These are phyloP conservation scores for Mycena belliarum DNA, from an alignment of 768 basidiomycete species.

Conservation along the genomic window DNA sequence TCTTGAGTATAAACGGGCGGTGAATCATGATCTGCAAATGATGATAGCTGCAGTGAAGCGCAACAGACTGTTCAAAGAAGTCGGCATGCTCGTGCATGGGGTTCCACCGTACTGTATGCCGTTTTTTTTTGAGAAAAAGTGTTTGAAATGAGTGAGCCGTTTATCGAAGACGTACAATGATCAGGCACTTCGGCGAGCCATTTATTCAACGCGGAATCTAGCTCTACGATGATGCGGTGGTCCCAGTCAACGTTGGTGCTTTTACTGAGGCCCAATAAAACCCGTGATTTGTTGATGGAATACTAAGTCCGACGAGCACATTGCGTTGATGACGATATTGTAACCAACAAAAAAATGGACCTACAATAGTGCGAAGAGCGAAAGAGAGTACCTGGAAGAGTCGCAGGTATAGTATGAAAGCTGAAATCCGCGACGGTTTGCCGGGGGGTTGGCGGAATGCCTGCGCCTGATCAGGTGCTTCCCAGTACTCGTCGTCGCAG, in stretches of 20 bases:
- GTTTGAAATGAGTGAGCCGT: constrained; percentile 27
- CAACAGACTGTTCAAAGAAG: constrained; percentile 59
- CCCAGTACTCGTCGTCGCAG: constrained; percentile 77
- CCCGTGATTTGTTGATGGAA: constrained; percentile 64
- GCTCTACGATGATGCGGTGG: constrained; percentile 64
- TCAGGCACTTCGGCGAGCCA: constrained; percentile 75
- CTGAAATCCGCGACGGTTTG: constrained; percentile 55
- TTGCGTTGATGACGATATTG: not conserved
- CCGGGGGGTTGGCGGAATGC: constrained; percentile 66
- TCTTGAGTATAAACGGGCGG: constrained; percentile 74
- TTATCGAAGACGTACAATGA: constrained; percentile 35
- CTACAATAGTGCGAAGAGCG: constrained; percentile 58
- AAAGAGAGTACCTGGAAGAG: constrained; percentile 64
- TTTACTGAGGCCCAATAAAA: constrained; percentile 50
- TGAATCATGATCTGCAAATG: constrained; percentile 72
- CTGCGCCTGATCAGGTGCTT: constrained; percentile 50
- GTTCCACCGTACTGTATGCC: constrained; percentile 49
- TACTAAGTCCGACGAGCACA: constrained; percentile 52
- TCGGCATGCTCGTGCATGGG: constrained; percentile 36
- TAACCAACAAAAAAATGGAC: constrained; percentile 17
- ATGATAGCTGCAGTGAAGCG: constrained; percentile 48
- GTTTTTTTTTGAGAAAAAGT: not conserved
- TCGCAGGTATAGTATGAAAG: constrained; percentile 55
- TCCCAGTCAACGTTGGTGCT: constrained; percentile 49
- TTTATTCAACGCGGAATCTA: constrained; percentile 76